Percentiles rank a stretch among this genome's conserved stretches.
phyloP scores from a whole-genome alignment of 208 protist genomes.

The Tritrichomonas foetus region DNA sequence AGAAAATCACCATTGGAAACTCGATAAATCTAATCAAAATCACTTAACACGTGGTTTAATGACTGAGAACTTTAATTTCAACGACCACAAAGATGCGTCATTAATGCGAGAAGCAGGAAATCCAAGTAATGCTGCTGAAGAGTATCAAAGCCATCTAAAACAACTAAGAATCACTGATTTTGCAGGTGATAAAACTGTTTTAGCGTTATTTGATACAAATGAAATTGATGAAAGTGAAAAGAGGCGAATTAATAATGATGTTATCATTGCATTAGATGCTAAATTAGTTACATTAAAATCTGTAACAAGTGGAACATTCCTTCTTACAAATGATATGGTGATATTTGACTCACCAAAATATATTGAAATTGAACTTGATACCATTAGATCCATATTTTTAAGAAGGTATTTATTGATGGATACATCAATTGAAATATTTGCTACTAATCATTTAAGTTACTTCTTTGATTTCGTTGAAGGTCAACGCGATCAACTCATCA shows the following conservation, averaged over 20 bases:
- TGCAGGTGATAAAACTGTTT: background rate
- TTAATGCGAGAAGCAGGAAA: background rate
- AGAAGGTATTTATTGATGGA: background rate
- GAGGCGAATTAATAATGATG: background rate
- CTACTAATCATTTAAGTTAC: background rate
- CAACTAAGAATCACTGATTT: background rate
- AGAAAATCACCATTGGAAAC: background rate
- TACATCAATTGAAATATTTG: conserved; percentile 13
- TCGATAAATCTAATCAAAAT: background rate
- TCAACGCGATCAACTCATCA: background rate
- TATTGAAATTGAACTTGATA: background rate
- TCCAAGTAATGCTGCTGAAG: background rate
- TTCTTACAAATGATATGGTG: background rate
- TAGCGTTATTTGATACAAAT: background rate
- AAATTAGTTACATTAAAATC: background rate
- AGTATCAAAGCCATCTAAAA: background rate
- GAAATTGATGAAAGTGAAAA: background rate
- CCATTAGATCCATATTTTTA: background rate
- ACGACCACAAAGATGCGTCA: background rate
- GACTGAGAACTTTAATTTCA: background rate
- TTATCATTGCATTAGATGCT: background rate
- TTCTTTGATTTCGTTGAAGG: background rate
- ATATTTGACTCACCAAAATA: background rate
- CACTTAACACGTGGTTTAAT: background rate
- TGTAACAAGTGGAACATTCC: background rate